Evolutionary conservation across 139 green algal genomes (phyloP), one percentile per base, ranked within the genome.

Genomic region (Closterium sp.): DNA sequence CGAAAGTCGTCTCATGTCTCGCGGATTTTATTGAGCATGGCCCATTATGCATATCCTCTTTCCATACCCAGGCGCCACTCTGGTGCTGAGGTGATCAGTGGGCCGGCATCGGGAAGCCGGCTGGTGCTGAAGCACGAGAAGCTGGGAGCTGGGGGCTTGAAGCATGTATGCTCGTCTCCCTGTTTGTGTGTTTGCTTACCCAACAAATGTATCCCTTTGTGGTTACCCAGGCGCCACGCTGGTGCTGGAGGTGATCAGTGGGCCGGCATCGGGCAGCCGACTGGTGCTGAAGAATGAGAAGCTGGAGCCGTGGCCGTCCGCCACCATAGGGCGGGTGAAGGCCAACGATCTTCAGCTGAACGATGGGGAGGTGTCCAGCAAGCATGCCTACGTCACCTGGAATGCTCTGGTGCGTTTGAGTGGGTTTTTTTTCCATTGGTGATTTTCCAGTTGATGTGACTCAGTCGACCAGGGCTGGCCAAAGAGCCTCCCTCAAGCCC

Each of bases 281-380:
- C 89, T 92, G 29, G 70, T 29, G 29, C 31, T 92, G 29, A 50
- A 34, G 70, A 88, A 28, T 0, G 90, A 86, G 31, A 70, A 34
- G 30, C 89, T 94, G 42, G 42, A 94, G n/a, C 88, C 90, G 6
- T 93, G 31, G 31, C 31, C 87, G 24, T 32, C 28, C 27, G 38
- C 90, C 30, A 93, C 90, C 88, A 93, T 93, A 62, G 90, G 90
- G 34, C 62, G 90, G 9, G 90, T 92, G 28, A 45, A 45, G n/a
- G 24, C 38, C 11, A 93, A 93, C 88, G 31, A 93, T 22, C 88
- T 93, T 9, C 32, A 45, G 34, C 88, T 93, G 27, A 91, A 93
- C 88, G 90, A 93, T 21, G 27, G 34, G 24, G 90, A 93, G 38
- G 90, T 93, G 24, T 93, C 90, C 30, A 85, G 90, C 87, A 93